Base-by-base conservation (phyloP, 768 basidiomycete genomes). In the Russula sp. region DNA sequence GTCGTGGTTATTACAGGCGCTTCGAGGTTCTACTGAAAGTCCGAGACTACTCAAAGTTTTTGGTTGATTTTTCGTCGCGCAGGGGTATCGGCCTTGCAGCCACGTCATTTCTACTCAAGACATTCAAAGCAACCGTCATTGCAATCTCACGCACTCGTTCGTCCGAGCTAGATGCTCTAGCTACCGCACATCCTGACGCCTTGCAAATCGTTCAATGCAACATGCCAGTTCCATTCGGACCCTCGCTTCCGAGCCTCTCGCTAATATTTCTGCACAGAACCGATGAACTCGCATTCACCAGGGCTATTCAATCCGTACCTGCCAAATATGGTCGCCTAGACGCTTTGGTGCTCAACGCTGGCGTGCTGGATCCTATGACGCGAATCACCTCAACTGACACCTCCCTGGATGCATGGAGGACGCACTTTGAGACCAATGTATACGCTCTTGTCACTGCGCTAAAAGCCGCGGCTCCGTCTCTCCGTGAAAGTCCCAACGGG, bases 331-430 rank as follows among this genome's bases (percentile, higher is more conserved):
- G 84, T 26, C 77, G 79, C 51, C 78, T 95, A 62, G 92, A 95
- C 73, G 88, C 82, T 28, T 76, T 97, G 63, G 75, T 96, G 64
- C 79, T 98, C 57, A 97, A 94, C 69, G 94, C 94, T n/a, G 94
- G 83, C 5, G 83, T 81, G 0, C 74, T 94, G 26, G 84, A 87
- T 48, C 91, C 92, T 20, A 69, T 94, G 26, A 81, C 84, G 62
- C 80, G 79, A 44, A 82, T 90, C 58, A 79, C 75, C 18, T 81
- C 83, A 52, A 75, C 78, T 40, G 78, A 80, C 10, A 71, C 75
- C n/a, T 73, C 80, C 18, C 67, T 88, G 44, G 79, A 83, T 59
- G 75, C 76, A 24, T 92, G 90, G 91, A 87, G 83, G 71, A 70
- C 73, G 26, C 82, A 86, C 70, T 92, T 96, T 72, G 88, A 94